These are phyloP conservation scores for Fagus crenata DNA, from an alignment of 306 rosid species.

Conservation along the genomic window DNA sequence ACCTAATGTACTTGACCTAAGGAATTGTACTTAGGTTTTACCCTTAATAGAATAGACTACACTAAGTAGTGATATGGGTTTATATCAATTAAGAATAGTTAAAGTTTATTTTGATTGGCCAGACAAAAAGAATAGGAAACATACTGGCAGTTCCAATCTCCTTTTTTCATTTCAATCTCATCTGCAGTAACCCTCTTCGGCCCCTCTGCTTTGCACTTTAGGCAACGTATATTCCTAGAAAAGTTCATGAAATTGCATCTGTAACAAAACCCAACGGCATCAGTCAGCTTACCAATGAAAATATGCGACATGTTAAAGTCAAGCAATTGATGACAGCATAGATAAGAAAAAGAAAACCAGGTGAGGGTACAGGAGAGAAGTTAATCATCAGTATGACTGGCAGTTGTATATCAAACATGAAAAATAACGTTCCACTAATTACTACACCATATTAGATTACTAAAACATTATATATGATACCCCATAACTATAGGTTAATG, in stretches of 20 bases:
- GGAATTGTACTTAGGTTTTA: too few relatives aligned
- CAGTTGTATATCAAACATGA: neutral
- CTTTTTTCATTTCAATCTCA: conserved; percentile 62
- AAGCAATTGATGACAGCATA: conserved; percentile 24
- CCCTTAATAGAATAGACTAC: neutral
- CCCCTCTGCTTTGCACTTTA: conserved; percentile 67
- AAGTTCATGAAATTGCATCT: conserved; percentile 87
- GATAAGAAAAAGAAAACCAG: neutral
- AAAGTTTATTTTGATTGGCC: neutral
- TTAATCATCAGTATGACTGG: neutral
- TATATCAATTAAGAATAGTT: neutral
- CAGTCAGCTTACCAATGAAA: conserved; percentile 23
- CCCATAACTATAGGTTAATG: neutral
- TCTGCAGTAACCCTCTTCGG: conserved; percentile 36
- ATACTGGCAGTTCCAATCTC: conserved; percentile 91
- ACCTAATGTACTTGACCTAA: too few relatives aligned
- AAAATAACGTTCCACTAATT: neutral
- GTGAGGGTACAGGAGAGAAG: neutral
- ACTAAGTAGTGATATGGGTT: too few relatives aligned
- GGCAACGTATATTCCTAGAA: conserved; percentile 62
- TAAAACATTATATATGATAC: neutral
- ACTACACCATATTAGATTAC: neutral
- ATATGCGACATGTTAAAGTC: conserved; percentile 9
- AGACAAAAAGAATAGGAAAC: conserved; percentile 24
- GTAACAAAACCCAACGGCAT: conserved; percentile 42